Evolutionary conservation across 1,284 basidiomycete species (phyloP).

Genomic region (Trichosporon coremiiforme): DNA sequence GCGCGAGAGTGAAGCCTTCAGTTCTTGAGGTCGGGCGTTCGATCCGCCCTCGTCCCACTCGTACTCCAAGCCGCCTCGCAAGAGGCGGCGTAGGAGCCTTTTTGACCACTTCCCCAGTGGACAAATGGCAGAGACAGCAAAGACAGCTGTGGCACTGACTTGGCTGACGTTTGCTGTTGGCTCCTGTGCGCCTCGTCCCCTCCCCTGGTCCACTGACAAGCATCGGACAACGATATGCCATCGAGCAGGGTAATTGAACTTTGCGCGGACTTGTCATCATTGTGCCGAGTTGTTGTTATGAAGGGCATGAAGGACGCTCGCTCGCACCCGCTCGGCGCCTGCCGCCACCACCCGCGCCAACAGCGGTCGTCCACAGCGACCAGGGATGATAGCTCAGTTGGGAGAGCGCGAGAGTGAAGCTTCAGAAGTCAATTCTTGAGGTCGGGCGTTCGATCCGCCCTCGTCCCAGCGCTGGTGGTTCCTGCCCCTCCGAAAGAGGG

Average conservation of each 20-base stretch:
- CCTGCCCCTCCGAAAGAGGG: neutral
- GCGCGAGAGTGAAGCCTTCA: slow-evolving; percentile 2
- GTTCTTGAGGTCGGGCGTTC: neutral
- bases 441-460: slow-evolving; percentile 11
- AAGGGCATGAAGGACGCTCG: too few relatives aligned
- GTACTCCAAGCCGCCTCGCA: too few relatives aligned
- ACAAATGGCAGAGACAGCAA: too few relatives aligned
- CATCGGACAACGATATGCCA: too few relatives aligned
- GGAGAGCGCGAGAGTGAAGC: slow-evolving; percentile 10
- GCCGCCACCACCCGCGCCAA: neutral
- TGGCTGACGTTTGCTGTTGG: too few relatives aligned
- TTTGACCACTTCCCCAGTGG: too few relatives aligned
- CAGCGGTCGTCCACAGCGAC: neutral
- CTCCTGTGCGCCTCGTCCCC: too few relatives aligned
- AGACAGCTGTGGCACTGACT: too few relatives aligned
- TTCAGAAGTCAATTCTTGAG: slow-evolving; percentile 1
- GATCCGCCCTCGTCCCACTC: slow-evolving; percentile 1
- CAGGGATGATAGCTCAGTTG: slow-evolving; percentile 10
- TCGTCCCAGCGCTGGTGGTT: slow-evolving; percentile 4
- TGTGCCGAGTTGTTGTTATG: too few relatives aligned
- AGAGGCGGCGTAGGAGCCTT: neutral
- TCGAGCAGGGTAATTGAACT: too few relatives aligned
- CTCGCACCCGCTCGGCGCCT: neutral
- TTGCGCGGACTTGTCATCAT: too few relatives aligned
- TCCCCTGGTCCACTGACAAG: too few relatives aligned